Conservation (phyloP, 73 alveolate genomes). For the Paramecium octaurelia region DNA sequence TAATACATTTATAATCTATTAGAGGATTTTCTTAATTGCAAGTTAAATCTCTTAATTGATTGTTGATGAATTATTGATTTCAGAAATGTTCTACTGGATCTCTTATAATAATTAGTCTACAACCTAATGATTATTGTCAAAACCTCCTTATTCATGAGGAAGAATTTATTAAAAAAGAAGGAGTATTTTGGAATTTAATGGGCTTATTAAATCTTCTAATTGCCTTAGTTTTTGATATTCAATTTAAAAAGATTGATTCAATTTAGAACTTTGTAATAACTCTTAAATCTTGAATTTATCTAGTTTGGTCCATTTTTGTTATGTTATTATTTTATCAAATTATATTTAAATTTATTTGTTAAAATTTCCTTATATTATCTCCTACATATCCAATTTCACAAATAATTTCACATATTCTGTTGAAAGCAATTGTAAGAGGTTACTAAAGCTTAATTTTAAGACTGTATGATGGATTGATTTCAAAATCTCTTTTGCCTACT, state of each 20-base stretch:
- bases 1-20: neutral
- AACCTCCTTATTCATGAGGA: neutral
- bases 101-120: neutral
- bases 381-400: neutral
- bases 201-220: neutral
- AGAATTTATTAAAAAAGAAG: neutral
- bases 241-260: neutral
- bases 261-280: neutral
- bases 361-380: neutral
- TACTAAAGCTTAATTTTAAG: neutral
- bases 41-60: neutral
- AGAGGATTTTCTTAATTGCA: neutral
- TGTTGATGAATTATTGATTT: neutral
- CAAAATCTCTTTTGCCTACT: neutral
- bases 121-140: neutral
- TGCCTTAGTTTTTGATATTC: neutral
- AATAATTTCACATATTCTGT: neutral
- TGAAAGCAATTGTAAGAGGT: neutral
- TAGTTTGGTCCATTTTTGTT: neutral
- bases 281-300: neutral
- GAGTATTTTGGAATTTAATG: neutral
- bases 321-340: no score
- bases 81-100: neutral
- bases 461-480: neutral
- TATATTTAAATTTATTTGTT: neutral